A percentile compares a stretch with the other conserved stretches of the same genome.
Evolutionary conservation across 805 yeast species (phyloP).

Genomic region (Saccharomycopsis fodiens): DNA sequence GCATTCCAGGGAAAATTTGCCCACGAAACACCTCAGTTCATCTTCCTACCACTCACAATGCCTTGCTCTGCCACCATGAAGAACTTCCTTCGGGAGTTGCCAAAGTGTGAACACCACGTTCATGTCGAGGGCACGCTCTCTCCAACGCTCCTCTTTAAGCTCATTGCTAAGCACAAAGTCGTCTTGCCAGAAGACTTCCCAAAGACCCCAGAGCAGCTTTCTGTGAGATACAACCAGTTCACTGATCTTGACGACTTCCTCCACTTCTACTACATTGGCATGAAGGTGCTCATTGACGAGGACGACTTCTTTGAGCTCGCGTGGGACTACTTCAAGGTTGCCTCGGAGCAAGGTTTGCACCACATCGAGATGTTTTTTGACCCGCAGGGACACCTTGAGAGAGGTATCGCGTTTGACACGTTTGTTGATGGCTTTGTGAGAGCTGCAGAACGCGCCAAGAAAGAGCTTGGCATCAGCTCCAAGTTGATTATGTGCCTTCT

Average conservation of each 20-base stretch:
- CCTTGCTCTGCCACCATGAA: constrained; percentile 33
- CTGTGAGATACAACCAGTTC: constrained; percentile 53
- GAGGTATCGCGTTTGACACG: constrained; percentile 51
- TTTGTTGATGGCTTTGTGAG: constrained; percentile 60
- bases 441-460: constrained; percentile 58
- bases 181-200: constrained; percentile 59
- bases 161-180: constrained; percentile 51
- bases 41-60: too few relatives aligned
- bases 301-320: constrained; percentile 73
- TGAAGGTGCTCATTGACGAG: constrained; percentile 62
- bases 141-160: constrained; percentile 62
- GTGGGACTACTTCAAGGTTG: constrained; percentile 60
- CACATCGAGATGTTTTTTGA: constrained; percentile 79
- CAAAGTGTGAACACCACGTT: constrained; percentile 83
- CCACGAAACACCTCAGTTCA: too few relatives aligned
- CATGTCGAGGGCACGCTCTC: constrained; percentile 80
- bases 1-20: too few relatives aligned
- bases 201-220: constrained; percentile 45
- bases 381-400: constrained; percentile 74
- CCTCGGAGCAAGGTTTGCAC: constrained; percentile 44
- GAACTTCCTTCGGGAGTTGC: constrained; percentile 56
- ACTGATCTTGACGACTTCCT: constrained; percentile 70
- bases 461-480: constrained; percentile 54
- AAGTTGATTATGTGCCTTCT: constrained; percentile 76
- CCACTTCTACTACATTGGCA: constrained; percentile 73